Conservation (phyloP, 2,329 filamentous ascomycete species). For the Cladobotryum mycophilum region DNA sequence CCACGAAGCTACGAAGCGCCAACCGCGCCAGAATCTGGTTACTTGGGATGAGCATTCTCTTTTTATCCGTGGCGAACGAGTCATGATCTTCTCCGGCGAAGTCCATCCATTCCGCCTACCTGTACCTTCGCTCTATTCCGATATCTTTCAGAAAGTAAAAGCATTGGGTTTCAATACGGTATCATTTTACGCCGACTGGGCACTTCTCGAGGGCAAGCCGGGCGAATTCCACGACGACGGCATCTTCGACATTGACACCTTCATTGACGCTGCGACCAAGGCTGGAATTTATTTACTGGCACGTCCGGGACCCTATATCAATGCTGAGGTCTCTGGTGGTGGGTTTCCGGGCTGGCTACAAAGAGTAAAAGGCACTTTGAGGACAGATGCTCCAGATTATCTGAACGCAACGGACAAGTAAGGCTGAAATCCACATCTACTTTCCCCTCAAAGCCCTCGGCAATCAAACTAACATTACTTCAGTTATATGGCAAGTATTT, state of each 20-base stretch:
- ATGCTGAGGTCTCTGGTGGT: constrained; percentile 69
- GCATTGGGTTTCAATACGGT: constrained; percentile 73
- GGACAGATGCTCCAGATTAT: constrained; percentile 57
- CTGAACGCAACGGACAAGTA: constrained; percentile 61
- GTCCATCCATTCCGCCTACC: constrained; percentile 59
- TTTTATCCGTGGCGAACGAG: constrained; percentile 61
- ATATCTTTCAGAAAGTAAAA: constrained; percentile 78
- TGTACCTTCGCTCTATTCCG: constrained; percentile 49
- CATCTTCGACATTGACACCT: constrained; percentile 64
- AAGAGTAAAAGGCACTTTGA: constrained; percentile 55
- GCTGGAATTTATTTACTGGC: constrained; percentile 74
- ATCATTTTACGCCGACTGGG: constrained; percentile 77
- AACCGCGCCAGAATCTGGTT: constrained; percentile 35
- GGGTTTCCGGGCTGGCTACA: constrained; percentile 78
- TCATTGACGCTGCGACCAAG: constrained; percentile 67
- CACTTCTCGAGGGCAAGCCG: constrained; percentile 64
- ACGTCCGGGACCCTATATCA: constrained; percentile 67
- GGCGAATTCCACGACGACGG: constrained; percentile 66
- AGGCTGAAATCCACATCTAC: too few species aligned
- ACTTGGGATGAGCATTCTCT: constrained; percentile 70
- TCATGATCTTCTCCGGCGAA: constrained; percentile 68
- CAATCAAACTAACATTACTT: constrained; percentile 7
- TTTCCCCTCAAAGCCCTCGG: rapidly evolving
- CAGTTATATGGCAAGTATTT: constrained; percentile 57
- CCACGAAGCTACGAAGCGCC: constrained; percentile 18